Conservation (phyloP, 23 red algal genomes). For the Gracilaria vermiculophylla region DNA sequence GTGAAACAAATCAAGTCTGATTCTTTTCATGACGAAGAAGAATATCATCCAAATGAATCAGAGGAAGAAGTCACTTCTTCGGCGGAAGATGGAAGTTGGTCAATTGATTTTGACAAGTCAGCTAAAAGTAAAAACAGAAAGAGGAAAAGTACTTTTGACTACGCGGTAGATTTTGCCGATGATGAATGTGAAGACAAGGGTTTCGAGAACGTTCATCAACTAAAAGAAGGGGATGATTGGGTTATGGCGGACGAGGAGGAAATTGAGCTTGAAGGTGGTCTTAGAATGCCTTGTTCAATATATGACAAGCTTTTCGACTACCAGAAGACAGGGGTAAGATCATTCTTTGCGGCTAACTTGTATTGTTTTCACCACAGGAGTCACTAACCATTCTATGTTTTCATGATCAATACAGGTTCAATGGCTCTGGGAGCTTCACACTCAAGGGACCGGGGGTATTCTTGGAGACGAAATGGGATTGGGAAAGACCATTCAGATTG, state of each 20-base stretch:
- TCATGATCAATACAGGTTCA: slow-evolving; percentile 43
- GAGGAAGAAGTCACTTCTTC: not conserved
- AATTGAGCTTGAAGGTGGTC: slow-evolving; percentile 74
- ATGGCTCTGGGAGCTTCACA: slow-evolving; percentile 95
- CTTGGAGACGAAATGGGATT: slow-evolving; percentile 96
- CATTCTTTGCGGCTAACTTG: not conserved
- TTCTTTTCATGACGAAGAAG: slow-evolving; percentile 28
- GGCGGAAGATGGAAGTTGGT: not conserved
- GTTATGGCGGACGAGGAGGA: slow-evolving; percentile 56
- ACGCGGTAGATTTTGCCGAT: not conserved
- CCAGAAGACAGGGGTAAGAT: slow-evolving; percentile 83
- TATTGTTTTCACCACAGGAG: not conserved
- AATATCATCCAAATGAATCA: slow-evolving; percentile 18
- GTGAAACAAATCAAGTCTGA: not conserved
- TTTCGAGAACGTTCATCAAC: not conserved
- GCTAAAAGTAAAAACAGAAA: slow-evolving; percentile 2
- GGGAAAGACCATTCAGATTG: slow-evolving; percentile 77
- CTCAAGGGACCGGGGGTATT: slow-evolving; percentile 88
- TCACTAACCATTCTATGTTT: not conserved
- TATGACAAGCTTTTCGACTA: slow-evolving; percentile 89
- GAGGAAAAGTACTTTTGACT: not conserved
- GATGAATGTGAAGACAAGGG: not conserved
- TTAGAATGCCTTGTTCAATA: slow-evolving; percentile 71
- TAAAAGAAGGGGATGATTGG: slow-evolving; percentile 41
- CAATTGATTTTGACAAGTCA: not conserved